Evolutionary conservation across 2,329 filamentous ascomycete genomes (phyloP), one percentile per base, ranked within the genome.

Genomic region (Ceratocystiopsis brevicomis): DNA sequence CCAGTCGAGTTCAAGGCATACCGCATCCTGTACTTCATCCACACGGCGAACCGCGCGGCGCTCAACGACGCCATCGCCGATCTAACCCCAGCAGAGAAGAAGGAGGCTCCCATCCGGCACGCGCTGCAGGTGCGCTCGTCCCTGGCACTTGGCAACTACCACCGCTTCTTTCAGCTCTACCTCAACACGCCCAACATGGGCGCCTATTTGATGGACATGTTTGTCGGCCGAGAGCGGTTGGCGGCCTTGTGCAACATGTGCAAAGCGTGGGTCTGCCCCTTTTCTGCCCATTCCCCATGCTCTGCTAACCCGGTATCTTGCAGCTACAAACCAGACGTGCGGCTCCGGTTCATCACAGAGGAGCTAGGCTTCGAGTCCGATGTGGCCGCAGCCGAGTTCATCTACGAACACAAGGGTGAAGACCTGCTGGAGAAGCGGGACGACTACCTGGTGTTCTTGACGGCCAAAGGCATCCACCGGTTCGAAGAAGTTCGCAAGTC

Each of bases 11-110:
- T 98, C 66, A 90, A 90, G 74, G 90, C 88, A 51, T 98, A 98
- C 70, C 88, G 90, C 74, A 95, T 98, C 65, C 72, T 98, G 59
- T 98, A 98, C 74, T 93, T 94, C 68, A 90, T 98, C 64, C 87
- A 96, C 63, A 96, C 90, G 56, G 87, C 86, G 71, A 98, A 96
- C 67, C 86, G 85, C 65, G 87, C 84, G 64, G 87, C 88, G 64
- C 81, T 98, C 73, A 96, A 95, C 72, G 86, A 96, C 71, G 79
- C 88, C 58, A 74, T 98, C 69, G 86, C 87, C 72, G 88, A 95
- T 82, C 82, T 98, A 90, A 96, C 88, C 63, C 66, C 79, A 72
- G 77, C 84, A 87, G 90, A 96, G 67, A 95, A 95, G 68, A 69
- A 77, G 61, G 79, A 90, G 60, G 66, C 61, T 48, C 72, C 84